These are phyloP conservation scores for Wallacemonas rigidus DNA, from an alignment of 208 protist species.

Conservation along the genomic window DNA sequence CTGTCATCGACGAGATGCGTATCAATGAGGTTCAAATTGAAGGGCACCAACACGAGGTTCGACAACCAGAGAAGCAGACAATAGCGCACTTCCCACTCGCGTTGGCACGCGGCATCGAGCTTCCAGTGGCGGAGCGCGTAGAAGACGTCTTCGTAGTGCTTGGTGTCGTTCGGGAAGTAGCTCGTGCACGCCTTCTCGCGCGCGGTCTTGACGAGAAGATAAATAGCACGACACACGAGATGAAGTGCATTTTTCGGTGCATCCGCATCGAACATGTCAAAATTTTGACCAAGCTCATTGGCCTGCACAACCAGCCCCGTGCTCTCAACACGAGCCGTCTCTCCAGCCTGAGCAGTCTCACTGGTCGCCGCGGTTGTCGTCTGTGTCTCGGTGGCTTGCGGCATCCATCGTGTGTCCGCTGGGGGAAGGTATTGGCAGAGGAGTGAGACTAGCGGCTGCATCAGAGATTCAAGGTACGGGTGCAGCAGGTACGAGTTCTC, in stretches of 20 bases:
- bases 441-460: conserved; percentile 74
- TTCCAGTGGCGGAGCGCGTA: conserved; percentile 79
- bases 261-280: conserved; percentile 82
- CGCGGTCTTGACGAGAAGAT: conserved; percentile 93
- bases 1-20: conserved; percentile 20
- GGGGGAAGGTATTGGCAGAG: conserved; percentile 53
- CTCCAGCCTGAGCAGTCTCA: too few relatives aligned
- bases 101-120: conserved; percentile 35
- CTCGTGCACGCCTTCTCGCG: conserved; percentile 93
- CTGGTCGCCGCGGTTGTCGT: not conserved
- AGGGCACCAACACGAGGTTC: conserved; percentile 96
- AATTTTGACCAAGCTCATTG: conserved; percentile 60
- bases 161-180: conserved; percentile 94
- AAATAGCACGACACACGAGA: conserved; percentile 84
- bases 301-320: conserved; percentile 12
- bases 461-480: conserved; percentile 84
- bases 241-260: conserved; percentile 70
- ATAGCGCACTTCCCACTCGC: conserved; percentile 96
- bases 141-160: conserved; percentile 87
- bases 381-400: conserved; percentile 12
- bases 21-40: conserved; percentile 94
- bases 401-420: conserved; percentile 47
- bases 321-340: not conserved
- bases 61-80: conserved; percentile 97
- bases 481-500: conserved; percentile 94